Evolutionary conservation across 2,329 filamentous ascomycete species (phyloP), one percentile per base, ranked within the genome.

Genomic region (Aspergillus pseudoterreus): DNA sequence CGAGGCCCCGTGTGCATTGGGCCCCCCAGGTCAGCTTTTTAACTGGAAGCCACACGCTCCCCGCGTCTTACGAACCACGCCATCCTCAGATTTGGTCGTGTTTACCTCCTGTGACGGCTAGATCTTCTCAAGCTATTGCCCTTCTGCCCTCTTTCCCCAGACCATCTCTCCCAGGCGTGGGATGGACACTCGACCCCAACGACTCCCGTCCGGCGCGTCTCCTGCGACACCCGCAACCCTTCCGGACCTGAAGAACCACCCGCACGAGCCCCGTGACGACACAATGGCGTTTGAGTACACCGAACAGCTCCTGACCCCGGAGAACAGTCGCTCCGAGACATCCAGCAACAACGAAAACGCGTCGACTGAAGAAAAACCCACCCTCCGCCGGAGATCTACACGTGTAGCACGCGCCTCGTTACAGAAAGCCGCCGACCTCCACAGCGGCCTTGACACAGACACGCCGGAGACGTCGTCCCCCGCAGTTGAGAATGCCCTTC

Each of bases 241-340:
- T 45, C 50, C 63, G 24, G 63, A 68, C 57, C 52, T 61, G 54
- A 56, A 58, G 42, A 60, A 58, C 15, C 60, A 63, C 43, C 45
- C 55, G 41, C 62, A 63, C 52, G 62, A 63, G 47, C 60, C 54
- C 51, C 47, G 57, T 50, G 63, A 68, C 46, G 64, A 67, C 49
- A 57, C 59, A 49, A 69, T 65, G 58, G 63, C 57, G 44, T 61
- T 70, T 35, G 68, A 72, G 45, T 63, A 69, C 15, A 63, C 69
- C 15, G 69, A 69, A 58, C 68, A 72, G 54, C 63, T 73, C n/a
- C 63, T 74, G 15, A 74, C 72, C 2, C 72, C 72, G 48, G 71
- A 73, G 49, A 71, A 71, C 38, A 74, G 72, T 53, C 70, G 67
- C 48, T 75, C 71, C n/a, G 71, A 74, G 50, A 72, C 70, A 2